Base-by-base conservation (phyloP, 495 filamentous ascomycete species). In the Cercophora sp. region DNA sequence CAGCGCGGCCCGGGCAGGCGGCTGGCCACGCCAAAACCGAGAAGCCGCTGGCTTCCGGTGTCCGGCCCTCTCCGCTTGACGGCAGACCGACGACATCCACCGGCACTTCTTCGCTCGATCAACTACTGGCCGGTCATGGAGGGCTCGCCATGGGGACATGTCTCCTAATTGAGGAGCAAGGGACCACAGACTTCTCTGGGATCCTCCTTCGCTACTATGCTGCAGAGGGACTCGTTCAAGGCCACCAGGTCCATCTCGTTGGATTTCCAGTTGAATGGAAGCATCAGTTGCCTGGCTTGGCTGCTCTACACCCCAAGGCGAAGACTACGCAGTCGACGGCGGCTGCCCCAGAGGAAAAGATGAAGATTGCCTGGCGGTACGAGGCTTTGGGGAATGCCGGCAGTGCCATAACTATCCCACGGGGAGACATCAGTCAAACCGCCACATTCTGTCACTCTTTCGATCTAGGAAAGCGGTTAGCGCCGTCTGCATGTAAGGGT, bases 341-440 rank as follows among this genome's bases (percentile, higher is more conserved):
- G 1, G 18, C 60, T 0, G 39, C 68, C 1, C 57, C 65, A 10
- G 76, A 79, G 25, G 89, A 94, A 50, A 86, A 82, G 67, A 98
- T 98, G 93, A 96, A 96, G 73, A 98, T 98, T 68, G 93, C 93
- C 8, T 98, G 93, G 93, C 75, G 93, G 67, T 98, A 98, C 71
- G 91, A 96, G 66, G 80, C 84, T 16, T 66, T 96, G 55, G 86
- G 89, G 19, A 83, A 86, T 31, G 31, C 45, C 3, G 46, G 54
- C n/a, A 45, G 42, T 78, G 81, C 71, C 71, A 82, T 22, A 48
- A 75, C 76, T 34, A 75, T 74, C 39, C 73, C 77, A 57, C 78
- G 79, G 79, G 84, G 74, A 16, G 66, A 68, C 27, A 27, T 29
- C 25, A 51, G 24, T 25, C 40, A 58, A n/a, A n/a, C 64, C 31